Conservation (phyloP, 2,329 filamentous ascomycete genomes). For the Aspergillus cejpii region DNA sequence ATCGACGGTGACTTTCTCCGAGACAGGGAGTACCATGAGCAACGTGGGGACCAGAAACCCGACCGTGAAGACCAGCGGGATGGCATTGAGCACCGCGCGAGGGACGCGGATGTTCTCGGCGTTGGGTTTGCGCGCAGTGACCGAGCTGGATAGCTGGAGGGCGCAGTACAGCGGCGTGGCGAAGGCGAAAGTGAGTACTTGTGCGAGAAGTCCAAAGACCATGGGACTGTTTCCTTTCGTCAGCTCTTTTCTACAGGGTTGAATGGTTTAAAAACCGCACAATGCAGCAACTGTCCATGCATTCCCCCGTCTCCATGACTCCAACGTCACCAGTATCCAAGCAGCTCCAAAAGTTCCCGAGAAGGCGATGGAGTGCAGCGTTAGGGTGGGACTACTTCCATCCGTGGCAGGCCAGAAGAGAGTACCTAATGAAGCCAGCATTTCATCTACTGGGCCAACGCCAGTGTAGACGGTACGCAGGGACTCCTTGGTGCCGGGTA, state of each 20-base stretch:
- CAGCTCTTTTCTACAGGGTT: constrained; percentile 7
- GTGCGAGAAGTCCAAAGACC: constrained; percentile 39
- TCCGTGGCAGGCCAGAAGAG: constrained; percentile 41
- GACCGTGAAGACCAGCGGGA: constrained; percentile 40
- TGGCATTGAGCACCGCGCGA: constrained; percentile 27
- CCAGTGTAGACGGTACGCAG: constrained; percentile 33
- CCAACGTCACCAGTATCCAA: constrained; percentile 42
- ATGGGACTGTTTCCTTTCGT: constrained; percentile 22
- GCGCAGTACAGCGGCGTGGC: constrained; percentile 41
- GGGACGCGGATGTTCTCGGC: constrained; percentile 30
- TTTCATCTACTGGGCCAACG: constrained; percentile 26
- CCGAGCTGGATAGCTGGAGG: constrained; percentile 41
- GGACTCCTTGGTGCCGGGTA: constrained; percentile 24
- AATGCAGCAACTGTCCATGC: constrained; percentile 36
- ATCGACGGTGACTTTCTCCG: constrained; percentile 33
- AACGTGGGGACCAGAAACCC: constrained; percentile 43
- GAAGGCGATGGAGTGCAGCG: constrained; percentile 36
- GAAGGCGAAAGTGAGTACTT: constrained; percentile 42
- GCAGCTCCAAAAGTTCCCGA: constrained; percentile 38
- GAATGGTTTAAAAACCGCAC: constrained; percentile 27
- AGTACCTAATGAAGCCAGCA: constrained; percentile 28
- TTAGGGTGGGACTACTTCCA: constrained; percentile 31
- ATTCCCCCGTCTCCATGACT: constrained; percentile 43
- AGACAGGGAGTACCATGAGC: constrained; percentile 41
- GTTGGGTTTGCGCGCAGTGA: constrained; percentile 33